phyloP scores from a whole-genome alignment of 202 grass and related monocot species.

The Carex arenaria region DNA sequence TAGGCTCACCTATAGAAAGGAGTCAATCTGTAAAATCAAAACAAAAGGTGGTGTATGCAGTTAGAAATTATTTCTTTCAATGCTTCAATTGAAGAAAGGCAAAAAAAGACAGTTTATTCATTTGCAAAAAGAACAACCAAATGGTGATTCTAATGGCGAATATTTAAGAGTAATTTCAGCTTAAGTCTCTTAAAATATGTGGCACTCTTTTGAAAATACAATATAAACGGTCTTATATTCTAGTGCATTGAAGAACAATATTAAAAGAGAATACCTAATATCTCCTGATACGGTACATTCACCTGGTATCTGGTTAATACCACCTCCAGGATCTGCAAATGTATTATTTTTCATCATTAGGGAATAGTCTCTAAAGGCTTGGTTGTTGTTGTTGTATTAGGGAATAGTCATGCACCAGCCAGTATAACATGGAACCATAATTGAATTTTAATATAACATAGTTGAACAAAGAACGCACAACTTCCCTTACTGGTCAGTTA shows the following conservation, averaged over 20 bases:
- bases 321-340: constrained; percentile 84
- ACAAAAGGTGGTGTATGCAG: constrained; percentile 29
- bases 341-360: neutral
- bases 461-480: neutral
- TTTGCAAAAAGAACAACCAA: neutral
- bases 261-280: constrained; percentile 50
- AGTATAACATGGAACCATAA: constrained; percentile 15
- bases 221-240: neutral
- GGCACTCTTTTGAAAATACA: neutral
- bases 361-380: no score
- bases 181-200: constrained; percentile 1
- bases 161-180: constrained; percentile 4
- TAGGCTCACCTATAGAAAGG: constrained; percentile 84
- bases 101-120: neutral
- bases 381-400: no score
- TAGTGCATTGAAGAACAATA: neutral
- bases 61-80: neutral
- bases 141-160: neutral
- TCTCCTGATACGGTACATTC: constrained; percentile 98
- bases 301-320: constrained; percentile 91
- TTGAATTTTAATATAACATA: neutral
- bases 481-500: neutral
- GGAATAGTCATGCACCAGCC: neutral
- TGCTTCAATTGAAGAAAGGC: constrained; percentile 2
- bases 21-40: constrained; percentile 64